phyloP scores from a whole-genome alignment of 2,329 filamentous ascomycete genomes.

The Aspergillus ibericus region DNA sequence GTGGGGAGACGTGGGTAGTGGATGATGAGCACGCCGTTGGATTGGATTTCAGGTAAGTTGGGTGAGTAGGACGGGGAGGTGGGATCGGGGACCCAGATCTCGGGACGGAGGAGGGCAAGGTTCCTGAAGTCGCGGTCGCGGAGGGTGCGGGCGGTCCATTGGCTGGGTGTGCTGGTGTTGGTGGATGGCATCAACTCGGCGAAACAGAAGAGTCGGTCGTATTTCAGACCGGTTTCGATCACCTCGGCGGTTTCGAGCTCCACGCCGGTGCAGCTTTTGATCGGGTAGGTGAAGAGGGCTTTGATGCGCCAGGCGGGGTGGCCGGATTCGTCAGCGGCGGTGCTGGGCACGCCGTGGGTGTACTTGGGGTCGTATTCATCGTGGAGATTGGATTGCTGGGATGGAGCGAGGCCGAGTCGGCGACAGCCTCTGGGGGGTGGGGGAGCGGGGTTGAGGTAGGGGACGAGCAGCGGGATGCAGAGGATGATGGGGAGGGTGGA shows the following conservation, averaged over 20 bases:
- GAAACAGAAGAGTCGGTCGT: conserved; percentile 81
- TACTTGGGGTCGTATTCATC: conserved; percentile 59
- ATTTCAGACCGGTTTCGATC: conserved; percentile 68
- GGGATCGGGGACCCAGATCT: conserved; percentile 61
- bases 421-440: conserved; percentile 49
- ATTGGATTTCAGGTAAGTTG: conserved; percentile 49
- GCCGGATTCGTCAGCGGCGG: conserved; percentile 32
- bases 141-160: conserved; percentile 43
- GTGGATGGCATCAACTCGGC: conserved; percentile 53
- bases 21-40: conserved; percentile 55
- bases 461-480: background rate
- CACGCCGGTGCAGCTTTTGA: conserved; percentile 79
- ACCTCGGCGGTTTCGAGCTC: conserved; percentile 68
- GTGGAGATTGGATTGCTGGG: conserved; percentile 50
- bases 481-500: conserved; percentile 6
- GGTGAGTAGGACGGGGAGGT: conserved; percentile 43
- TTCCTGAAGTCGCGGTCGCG: conserved; percentile 53
- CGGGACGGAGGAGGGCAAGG: conserved; percentile 67
- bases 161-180: background rate
- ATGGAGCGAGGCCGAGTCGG: conserved; percentile 50
- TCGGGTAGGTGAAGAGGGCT: conserved; percentile 75
- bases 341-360: conserved; percentile 35
- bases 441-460: conserved; percentile 4
- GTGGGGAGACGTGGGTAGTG: conserved; percentile 40
- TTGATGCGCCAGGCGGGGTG: conserved; percentile 55